Conservation (phyloP, 768 basidiomycete species). For the Cubamyces sp. region DNA sequence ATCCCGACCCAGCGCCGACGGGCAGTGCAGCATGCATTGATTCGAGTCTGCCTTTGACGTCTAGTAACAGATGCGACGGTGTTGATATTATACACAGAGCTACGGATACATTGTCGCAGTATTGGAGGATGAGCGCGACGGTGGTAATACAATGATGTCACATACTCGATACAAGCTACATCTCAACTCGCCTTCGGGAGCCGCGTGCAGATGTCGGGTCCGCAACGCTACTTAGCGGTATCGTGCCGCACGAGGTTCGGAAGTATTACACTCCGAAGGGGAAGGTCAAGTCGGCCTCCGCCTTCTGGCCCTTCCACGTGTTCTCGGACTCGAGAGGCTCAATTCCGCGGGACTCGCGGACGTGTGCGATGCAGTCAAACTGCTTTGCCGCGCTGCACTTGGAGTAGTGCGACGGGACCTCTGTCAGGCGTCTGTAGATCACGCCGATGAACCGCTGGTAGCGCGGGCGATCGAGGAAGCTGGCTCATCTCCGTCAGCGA, state of each 20-base stretch:
- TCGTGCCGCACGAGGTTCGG: neutral
- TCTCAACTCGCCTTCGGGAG: too few relatives aligned
- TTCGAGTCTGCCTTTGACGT: too few relatives aligned
- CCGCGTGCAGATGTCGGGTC: too few relatives aligned
- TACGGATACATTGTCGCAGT: neutral
- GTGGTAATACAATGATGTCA: neutral
- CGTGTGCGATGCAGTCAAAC: constrained; percentile 33
- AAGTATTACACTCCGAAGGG: constrained; percentile 28
- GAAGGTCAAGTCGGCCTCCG: constrained; percentile 27
- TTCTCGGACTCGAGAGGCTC: constrained; percentile 30
- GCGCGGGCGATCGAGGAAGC: constrained; percentile 31
- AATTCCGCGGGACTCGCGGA: constrained; percentile 29
- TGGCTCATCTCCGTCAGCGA: constrained; percentile 5
- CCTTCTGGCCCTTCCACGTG: constrained; percentile 22
- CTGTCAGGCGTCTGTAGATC: constrained; percentile 33
- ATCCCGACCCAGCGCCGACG: too few relatives aligned
- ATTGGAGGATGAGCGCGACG: neutral
- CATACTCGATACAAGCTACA: neutral
- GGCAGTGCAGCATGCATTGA: too few relatives aligned
- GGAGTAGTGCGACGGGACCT: constrained; percentile 35
- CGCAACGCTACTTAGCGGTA: too few relatives aligned
- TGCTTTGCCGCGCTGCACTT: constrained; percentile 32
- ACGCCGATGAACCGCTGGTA: constrained; percentile 37
- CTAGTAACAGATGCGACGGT: too few relatives aligned
- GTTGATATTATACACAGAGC: too few relatives aligned